Conservation (phyloP, 176 grass and related monocot genomes). For the Rhynchospora pubera region DNA sequence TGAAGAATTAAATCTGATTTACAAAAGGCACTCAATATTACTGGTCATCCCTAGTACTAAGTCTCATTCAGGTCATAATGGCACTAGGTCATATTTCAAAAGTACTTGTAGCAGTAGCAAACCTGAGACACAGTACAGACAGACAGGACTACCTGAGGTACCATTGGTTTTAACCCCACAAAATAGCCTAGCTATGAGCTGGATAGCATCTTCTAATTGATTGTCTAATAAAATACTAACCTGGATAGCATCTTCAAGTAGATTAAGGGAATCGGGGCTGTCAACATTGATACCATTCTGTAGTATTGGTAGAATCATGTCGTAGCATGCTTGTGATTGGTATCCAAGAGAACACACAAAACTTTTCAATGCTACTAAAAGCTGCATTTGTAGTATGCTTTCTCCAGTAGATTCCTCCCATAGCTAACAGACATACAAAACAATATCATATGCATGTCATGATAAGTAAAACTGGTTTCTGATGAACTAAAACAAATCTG, state of each 20-base stretch:
- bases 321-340: constrained; percentile 75
- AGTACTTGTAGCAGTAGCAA: not conserved
- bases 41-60: not conserved
- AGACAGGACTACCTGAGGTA: not conserved
- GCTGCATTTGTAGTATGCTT: constrained; percentile 94
- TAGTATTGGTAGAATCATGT: constrained; percentile 81
- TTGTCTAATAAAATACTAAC: constrained; percentile 35
- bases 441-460: constrained; percentile 24
- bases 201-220: not conserved
- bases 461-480: constrained; percentile 24
- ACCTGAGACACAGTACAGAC: not conserved
- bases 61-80: not conserved
- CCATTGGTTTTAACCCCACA: not conserved
- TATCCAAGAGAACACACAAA: constrained; percentile 83
- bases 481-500: not conserved
- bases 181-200: not conserved
- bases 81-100: not conserved
- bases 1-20: not conserved
- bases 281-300: constrained; percentile 79
- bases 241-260: constrained; percentile 92
- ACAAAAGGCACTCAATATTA: not conserved
- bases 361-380: constrained; percentile 76
- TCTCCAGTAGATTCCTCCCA: constrained; percentile 85
- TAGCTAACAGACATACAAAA: constrained; percentile 43
- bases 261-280: constrained; percentile 95